Conservation (phyloP, 2,329 filamentous ascomycete species). For the Cadophora malorum region DNA sequence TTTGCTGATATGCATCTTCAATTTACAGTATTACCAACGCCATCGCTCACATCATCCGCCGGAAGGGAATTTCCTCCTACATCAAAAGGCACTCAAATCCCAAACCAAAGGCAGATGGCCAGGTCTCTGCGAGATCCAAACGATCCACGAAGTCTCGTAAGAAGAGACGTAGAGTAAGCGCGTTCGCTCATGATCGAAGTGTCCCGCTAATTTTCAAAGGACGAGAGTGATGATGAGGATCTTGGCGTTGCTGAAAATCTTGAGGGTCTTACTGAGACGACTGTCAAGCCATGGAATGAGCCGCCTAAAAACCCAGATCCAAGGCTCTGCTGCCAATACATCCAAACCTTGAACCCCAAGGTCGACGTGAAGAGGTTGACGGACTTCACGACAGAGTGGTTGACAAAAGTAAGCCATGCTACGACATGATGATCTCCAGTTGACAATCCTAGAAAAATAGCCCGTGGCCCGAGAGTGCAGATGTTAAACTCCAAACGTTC, state of each 20-base stretch:
- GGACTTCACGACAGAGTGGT: slow-evolving; percentile 20
- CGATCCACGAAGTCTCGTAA: not conserved
- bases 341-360: slow-evolving; percentile 6
- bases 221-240: not conserved
- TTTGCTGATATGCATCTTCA: not conserved
- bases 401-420: slow-evolving; percentile 14
- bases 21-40: not conserved
- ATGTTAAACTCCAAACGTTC: slow-evolving; percentile 8
- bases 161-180: not conserved
- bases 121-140: not conserved
- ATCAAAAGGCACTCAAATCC: not conserved
- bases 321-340: slow-evolving; percentile 14
- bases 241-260: not conserved
- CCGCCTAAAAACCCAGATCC: slow-evolving; percentile 10
- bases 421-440: not conserved
- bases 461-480: slow-evolving; percentile 1
- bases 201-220: not conserved
- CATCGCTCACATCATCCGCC: not conserved
- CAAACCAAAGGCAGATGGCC: not conserved
- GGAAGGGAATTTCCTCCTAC: not conserved
- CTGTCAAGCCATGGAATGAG: slow-evolving; percentile 18
- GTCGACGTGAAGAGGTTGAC: slow-evolving; percentile 3
- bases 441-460: slow-evolving; percentile 4
- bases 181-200: not conserved
- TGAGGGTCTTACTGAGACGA: not conserved